Base-by-base conservation (phyloP, 352 stramenopile species). In the Thraustotheca clavata region DNA sequence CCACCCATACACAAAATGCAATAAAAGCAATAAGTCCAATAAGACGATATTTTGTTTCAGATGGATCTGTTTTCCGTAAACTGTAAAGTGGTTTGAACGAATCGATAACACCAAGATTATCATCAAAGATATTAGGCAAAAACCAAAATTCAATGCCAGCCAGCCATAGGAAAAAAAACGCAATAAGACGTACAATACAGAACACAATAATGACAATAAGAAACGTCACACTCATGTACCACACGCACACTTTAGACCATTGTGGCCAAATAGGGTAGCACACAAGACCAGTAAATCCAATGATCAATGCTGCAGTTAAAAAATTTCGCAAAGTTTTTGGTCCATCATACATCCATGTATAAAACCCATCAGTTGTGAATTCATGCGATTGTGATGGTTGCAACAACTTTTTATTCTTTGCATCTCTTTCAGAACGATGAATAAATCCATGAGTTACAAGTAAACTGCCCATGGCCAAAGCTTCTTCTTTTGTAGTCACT, bases 261-360 rank as follows among this genome's bases (percentile, higher is more conserved):
- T 97, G 93, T 39, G 97, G 97, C 97, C 97, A 99, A 69, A 99
- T 99, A 11, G 96, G 96, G 74, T 99, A 99, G 80, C 96, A 99
- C 60, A 95, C 98, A 67, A 98, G 97, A 52, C 89, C 89, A 39
- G 99, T 76, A 71, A 99, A 98, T 48, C 93, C 93, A 49, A 98
- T 85, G 75, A 99, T 98, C 62, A 99, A 79, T 61, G 96, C 71
- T 49, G 87, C 93, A 57, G 96, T 99, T 77, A 99, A 89, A 18
- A 99, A 77, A 79, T 99, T 98, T 70, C 93, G 94, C 67, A 98
- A 79, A 50, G 96, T 98, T 83, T 98, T 98, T 38, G 97, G 91
- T 29, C 96, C 96, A 59, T 99, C 90, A 76, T 98, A 99, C 76
- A 99, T 97, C 96, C 96, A 99, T 47, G 95, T 98, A 78, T 98